Conservation (phyloP, 2,329 filamentous ascomycete species). For the Fusarium irregulare region DNA sequence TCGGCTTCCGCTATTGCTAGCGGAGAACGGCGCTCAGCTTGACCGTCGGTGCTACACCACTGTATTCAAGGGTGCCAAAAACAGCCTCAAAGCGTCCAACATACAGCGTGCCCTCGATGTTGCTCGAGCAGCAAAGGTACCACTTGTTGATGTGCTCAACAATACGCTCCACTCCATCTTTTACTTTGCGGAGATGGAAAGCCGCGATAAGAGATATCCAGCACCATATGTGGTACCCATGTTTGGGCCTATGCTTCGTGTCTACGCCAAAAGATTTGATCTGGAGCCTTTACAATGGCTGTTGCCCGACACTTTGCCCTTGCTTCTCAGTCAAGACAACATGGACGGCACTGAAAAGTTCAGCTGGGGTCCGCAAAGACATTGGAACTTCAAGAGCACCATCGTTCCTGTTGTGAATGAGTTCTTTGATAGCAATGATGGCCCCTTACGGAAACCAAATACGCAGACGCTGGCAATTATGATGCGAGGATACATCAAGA, state of each 20-base stretch:
- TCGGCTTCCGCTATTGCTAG: slow-evolving; percentile 49
- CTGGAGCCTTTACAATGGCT: slow-evolving; percentile 58
- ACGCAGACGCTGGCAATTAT: slow-evolving; percentile 58
- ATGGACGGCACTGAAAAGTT: slow-evolving; percentile 41
- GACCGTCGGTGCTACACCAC: slow-evolving; percentile 75
- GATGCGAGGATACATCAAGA: slow-evolving; percentile 60
- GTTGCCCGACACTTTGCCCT: slow-evolving; percentile 51
- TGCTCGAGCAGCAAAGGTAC: slow-evolving; percentile 61
- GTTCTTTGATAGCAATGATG: slow-evolving; percentile 45
- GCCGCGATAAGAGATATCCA: slow-evolving; percentile 43
- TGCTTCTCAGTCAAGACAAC: slow-evolving; percentile 44
- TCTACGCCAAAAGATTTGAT: slow-evolving; percentile 62
- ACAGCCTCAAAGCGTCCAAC: slow-evolving; percentile 62
- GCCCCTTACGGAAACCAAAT: slow-evolving; percentile 51
- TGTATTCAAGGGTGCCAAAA: slow-evolving; percentile 77
- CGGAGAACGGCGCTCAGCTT: slow-evolving; percentile 64
- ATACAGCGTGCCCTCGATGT: slow-evolving; percentile 57
- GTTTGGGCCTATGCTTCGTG: slow-evolving; percentile 61
- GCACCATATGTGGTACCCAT: slow-evolving; percentile 52
- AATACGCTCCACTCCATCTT: slow-evolving; percentile 63
- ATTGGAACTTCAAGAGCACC: slow-evolving; percentile 49
- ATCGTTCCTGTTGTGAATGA: slow-evolving; percentile 51
- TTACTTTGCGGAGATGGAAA: slow-evolving; percentile 57
- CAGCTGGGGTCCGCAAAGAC: slow-evolving; percentile 27
- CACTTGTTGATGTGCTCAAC: slow-evolving; percentile 51